A percentile compares a stretch with the other conserved stretches of the same genome.
Evolutionary conservation across 108 stramenopile species (phyloP).

Genomic region (Cyclostephanos invisitatus): DNA sequence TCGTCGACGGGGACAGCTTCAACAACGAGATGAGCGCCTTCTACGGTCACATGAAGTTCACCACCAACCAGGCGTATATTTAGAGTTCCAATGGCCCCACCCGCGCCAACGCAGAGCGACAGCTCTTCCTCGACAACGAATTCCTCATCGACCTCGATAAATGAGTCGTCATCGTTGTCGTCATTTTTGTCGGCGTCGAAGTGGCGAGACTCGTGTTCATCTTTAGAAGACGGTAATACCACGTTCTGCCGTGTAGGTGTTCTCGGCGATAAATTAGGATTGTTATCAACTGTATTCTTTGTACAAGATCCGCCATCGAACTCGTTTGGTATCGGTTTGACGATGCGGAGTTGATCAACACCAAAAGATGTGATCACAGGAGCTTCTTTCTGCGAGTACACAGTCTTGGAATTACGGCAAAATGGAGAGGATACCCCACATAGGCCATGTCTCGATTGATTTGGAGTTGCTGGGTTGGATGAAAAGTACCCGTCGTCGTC

Average conservation of each 20-base stretch:
- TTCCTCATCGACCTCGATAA: constrained; percentile 54
- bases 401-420: constrained; percentile 9
- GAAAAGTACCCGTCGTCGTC: constrained; percentile 43
- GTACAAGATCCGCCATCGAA: not conserved
- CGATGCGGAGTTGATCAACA: not conserved
- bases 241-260: not conserved
- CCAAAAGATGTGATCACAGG: not conserved
- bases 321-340: not conserved
- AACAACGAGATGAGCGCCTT: constrained; percentile 74
- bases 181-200: constrained; percentile 1
- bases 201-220: constrained; percentile 1
- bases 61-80: constrained; percentile 70
- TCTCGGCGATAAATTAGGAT: not conserved
- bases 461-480: constrained; percentile 33
- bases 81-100: constrained; percentile 70
- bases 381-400: not conserved
- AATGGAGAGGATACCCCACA: constrained; percentile 29
- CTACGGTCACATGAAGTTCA: constrained; percentile 72
- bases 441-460: constrained; percentile 22
- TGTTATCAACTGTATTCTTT: not conserved
- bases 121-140: constrained; percentile 46
- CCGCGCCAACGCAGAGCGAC: constrained; percentile 62
- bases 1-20: constrained; percentile 55
- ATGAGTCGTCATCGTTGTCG: constrained; percentile 50
- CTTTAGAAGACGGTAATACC: not conserved